Evolutionary conservation across 345 rosid genomes (phyloP), one percentile per base, ranked within the genome.

Genomic region (Aquilaria sinensis): DNA sequence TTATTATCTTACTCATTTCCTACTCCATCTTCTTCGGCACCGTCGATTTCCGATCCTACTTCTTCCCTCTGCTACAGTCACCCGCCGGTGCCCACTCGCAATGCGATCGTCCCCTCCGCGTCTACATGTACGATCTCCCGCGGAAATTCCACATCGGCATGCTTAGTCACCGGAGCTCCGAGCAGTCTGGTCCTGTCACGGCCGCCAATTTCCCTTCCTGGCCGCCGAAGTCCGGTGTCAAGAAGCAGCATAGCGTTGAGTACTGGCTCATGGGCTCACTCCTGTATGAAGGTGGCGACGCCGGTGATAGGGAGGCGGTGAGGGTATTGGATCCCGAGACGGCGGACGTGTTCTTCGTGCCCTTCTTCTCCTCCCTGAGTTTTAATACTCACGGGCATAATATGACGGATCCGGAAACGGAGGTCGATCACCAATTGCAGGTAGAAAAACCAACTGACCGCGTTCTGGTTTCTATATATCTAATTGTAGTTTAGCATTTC

Each of bases 221-320:
- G 99, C 87, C 89, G 13, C 57, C 61, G 10, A 80, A 75, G 59
- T 69, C 82, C 14, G 97, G 96, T 45, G 55, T 90, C 47, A 76
- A 77, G 70, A 67, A 67, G 77, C 97, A 94, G 73, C 98, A 94
- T 59, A 90, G 97, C 55, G 90, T 86, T 53, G 99, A 94, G 85
- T 94, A 94, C 60, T 94, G 99, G 99, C 64, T 94, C 59, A 83
- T 90, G 97, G 96, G 83, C 11, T 94, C 97, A 57, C 90, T 94
- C 50, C 71, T 94, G 68, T 61, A 77, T 46, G 79, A 62, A 1
- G 89, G 77, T 0, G 63, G 31, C 0, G 73, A 51, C 2, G 79
- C 62, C 2, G 82, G 68, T 10, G 80, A 63, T 33, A 78, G 72
- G 45, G 97, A 88, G 72, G 94, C 83, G 16, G 75, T 87, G 63